phyloP scores from a whole-genome alignment of 148 eudicot species.

The Rhododendron ovatum region DNA sequence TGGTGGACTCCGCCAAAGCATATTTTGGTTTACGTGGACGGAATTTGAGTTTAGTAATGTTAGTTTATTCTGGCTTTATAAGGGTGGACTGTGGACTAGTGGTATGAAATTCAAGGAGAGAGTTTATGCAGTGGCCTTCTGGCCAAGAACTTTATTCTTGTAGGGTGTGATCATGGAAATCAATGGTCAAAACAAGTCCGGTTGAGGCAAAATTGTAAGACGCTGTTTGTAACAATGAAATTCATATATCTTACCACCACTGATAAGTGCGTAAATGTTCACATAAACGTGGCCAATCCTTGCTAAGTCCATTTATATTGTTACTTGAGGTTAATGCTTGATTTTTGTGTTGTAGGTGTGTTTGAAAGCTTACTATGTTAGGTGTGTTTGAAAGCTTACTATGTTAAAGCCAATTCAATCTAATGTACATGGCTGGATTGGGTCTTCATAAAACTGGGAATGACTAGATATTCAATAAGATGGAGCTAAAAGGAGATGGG shows the following conservation, averaged over 20 bases:
- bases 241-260: not conserved
- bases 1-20: not conserved
- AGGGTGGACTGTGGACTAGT: not conserved
- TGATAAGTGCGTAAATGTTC: no score
- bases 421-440: no score
- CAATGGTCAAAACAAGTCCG: not conserved
- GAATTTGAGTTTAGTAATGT: not conserved
- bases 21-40: not conserved
- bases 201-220: not conserved
- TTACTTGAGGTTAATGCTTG: no score
- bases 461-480: no score
- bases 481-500: no score
- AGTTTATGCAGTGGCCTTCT: not conserved
- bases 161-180: not conserved
- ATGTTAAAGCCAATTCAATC: no score
- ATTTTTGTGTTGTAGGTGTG: no score
- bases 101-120: not conserved
- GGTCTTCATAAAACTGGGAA: no score
- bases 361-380: no score
- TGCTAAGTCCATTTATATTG: no score
- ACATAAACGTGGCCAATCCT: no score
- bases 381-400: no score
- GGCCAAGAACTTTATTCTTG: not conserved
- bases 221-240: not conserved
- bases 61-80: not conserved